Conservation (phyloP, 2,329 filamentous ascomycete species). For the Ophiobolus disseminans region DNA sequence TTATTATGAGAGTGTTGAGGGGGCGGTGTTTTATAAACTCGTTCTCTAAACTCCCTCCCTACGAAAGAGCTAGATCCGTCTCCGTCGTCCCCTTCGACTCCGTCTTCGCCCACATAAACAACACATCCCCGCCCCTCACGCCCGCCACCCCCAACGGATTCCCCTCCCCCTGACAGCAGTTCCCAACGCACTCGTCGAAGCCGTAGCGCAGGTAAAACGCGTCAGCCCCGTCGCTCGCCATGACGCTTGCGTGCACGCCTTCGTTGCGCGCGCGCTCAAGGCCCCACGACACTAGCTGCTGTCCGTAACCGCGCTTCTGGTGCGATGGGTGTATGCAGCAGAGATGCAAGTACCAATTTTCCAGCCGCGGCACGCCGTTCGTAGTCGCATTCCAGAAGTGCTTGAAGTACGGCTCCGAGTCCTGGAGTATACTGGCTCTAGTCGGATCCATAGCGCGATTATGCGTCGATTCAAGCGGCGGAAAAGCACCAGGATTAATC, state of each 20-base stretch:
- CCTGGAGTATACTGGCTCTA: conserved; percentile 18
- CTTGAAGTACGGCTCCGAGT: conserved; percentile 16
- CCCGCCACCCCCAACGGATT: conserved; percentile 35
- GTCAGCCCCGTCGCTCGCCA: conserved; percentile 50
- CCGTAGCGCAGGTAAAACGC: conserved; percentile 50
- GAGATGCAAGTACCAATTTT: conserved; percentile 51
- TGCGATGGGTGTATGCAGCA: conserved; percentile 51
- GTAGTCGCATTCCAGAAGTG: conserved; percentile 23
- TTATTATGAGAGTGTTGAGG: conserved; percentile 64
- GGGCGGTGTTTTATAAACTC: conserved; percentile 60
- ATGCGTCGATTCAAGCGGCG: conserved; percentile 7
- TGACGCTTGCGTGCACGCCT: conserved; percentile 50
- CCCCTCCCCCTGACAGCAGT: conserved; percentile 39
- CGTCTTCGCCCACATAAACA: conserved; percentile 40
- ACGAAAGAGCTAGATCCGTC: too few relatives aligned
- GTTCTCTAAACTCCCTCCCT: too few relatives aligned
- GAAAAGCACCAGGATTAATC: conserved; percentile 16
- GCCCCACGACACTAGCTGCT: conserved; percentile 53
- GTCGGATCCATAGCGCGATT: conserved; percentile 34
- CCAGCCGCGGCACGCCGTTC: conserved; percentile 21
- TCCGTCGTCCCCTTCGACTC: not conserved
- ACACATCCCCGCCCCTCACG: conserved; percentile 39
- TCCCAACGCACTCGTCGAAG: conserved; percentile 44
- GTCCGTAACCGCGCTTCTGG: conserved; percentile 49
- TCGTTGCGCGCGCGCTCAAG: conserved; percentile 48